Percentiles rank a stretch among this genome's conserved stretches.
Evolutionary conservation across 1,284 basidiomycete genomes (phyloP).

Genomic region (Sanguinoderma infundibulare): DNA sequence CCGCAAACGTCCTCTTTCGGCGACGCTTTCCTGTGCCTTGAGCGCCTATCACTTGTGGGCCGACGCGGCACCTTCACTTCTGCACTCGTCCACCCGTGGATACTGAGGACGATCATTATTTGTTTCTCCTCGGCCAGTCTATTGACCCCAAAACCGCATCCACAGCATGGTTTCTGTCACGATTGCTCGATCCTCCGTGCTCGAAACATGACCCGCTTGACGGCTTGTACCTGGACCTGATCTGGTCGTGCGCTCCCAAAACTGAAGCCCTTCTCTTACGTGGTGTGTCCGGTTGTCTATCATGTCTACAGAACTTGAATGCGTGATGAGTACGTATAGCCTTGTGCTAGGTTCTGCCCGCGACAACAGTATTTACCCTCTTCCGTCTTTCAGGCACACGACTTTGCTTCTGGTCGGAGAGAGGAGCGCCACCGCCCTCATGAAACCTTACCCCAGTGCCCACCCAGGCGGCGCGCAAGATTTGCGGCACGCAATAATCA

Average conservation of each 20-base stretch:
- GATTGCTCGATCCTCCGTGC: background rate
- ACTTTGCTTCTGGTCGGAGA: too few species aligned
- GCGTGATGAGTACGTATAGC: background rate
- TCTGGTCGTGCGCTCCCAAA: background rate
- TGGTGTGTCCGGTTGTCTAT: background rate
- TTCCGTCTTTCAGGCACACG: background rate
- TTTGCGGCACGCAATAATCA: background rate
- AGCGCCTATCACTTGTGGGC: background rate
- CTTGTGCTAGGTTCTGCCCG: background rate
- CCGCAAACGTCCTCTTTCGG: background rate
- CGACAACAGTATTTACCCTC: background rate
- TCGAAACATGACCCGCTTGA: background rate
- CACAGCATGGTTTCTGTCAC: background rate
- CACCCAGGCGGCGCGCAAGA: too few species aligned
- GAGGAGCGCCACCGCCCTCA: background rate
- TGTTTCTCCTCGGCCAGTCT: background rate
- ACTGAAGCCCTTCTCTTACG: background rate
- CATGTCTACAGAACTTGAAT: background rate
- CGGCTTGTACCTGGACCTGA: background rate
- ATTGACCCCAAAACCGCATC: background rate
- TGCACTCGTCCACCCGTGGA: background rate
- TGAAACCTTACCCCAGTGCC: background rate
- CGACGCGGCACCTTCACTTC: background rate
- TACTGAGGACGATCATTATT: background rate
- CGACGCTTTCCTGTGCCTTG: background rate